Evolutionary conservation across 805 yeast genomes (phyloP), one percentile per base, ranked within the genome.

Genomic region (Barnettozyma sucrosica): DNA sequence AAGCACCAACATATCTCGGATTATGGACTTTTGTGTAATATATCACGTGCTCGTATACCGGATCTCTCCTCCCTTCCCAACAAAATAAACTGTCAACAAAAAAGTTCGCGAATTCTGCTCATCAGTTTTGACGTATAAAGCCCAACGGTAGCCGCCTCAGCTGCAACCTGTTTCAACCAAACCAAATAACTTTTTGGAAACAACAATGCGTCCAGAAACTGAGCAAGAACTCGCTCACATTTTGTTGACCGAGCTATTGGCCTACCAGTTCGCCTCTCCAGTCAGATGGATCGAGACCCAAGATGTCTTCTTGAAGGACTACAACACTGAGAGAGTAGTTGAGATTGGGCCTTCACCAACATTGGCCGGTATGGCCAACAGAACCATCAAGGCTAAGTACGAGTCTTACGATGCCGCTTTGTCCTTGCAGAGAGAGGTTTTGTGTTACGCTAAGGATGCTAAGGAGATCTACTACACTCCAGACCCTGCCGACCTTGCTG

Each of bases 201-300:
- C 32, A 5, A 36, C 32, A 47, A 72, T 72, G 77, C 73, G 73
- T 57, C 96, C 99, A 57, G 98, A 93, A 77, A 83, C 89, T 52
- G 95, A 93, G 75, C 99, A 93, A 74, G 98, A 93, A 68, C 80
- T 93, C 57, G 95, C 99, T 57, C 98, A 93, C 67, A 83, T 87
- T 56, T 76, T 93, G 55, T 77, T 93, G 66, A 89, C 97, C 24
- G 99, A 93, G 77, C 81, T 93, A 59, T 78, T 93, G 72, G 98
- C 99, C 46, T 93, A 90, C 73, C 99, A 93, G 71, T 93, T 93
- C 64, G 99, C 99, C 43, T 90, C 97, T 53, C 99, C 99, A 42
- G 99, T 93, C 55, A 83, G 98, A 78, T 93, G 99, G 98, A 93
- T 95, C 68, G 99, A 95, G 68, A 93, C 99, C 53, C 99, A 93